Evolutionary conservation across 805 yeast genomes (phyloP), one percentile per base, ranked within the genome.

Genomic region (Saturnispora zaruensis): DNA sequence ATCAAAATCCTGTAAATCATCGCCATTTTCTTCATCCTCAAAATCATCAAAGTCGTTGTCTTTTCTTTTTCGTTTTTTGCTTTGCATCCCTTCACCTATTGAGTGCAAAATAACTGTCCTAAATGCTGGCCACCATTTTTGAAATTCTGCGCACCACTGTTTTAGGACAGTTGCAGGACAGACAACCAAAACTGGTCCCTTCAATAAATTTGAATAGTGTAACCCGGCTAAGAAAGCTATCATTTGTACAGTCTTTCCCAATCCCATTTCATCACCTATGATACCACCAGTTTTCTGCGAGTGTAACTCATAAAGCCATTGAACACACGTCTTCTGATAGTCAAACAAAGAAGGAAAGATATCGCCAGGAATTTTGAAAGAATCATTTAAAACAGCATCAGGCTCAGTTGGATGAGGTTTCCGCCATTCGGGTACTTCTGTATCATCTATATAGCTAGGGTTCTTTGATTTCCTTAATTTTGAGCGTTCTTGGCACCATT

Each of bases 111-210:
- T 87, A 4, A 87, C 80, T 4, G 89, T 80, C 53, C 99, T 67
- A 25, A 93, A 72, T 0, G 97, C 88, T 3, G 98, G 97, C 98
- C 98, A 93, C 99, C 99, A 93, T 45, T 83, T 77, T 58, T 91
- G 98, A 44, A 93, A 79, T 65, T 93, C 99, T 54, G 83, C 84
- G n/a, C 88, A 91, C 99, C 99, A 93, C 61, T 93, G 99, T 53
- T 81, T 84, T 74, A 93, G 70, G 0, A 93, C 97, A 0, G 99
- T 93, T 0, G 98, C 98, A 0, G 99, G 99, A 56, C 96, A 95
- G 0, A 93, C 96, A 40, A 93, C 74, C 33, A 93, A 61, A 0
- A 86, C 84, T 0, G 99, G 99, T 36, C 82, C 84, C 30, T 78
- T 76, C 2, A 91, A 68, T 51, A 78, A 69, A 0, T 84, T 81